Base-by-base conservation (phyloP, 73 alveolate genomes). In the Breviolum minutum region DNA sequence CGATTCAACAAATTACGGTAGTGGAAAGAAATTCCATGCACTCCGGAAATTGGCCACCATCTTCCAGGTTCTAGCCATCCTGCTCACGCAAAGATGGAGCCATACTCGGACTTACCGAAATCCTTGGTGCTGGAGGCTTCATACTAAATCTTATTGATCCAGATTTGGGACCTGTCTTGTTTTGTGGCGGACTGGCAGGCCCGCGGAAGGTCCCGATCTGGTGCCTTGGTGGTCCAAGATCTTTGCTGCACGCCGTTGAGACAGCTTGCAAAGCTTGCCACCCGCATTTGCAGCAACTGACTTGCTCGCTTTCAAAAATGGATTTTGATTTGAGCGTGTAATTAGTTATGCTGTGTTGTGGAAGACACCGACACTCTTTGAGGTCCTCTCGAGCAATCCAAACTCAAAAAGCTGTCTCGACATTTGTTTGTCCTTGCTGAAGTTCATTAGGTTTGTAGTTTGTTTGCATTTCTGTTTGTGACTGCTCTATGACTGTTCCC, bases 41-140 rank as follows among this genome's bases (percentile, higher is more conserved):
- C 79, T 24, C 27, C 79, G 88, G 22, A 40, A 20, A 40, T 14
- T 24, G 63, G 88, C n/a, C 22, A 2, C 40, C 8, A 5, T 27
- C 11, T 26, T 8, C 12, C 84, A 94, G 99, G 93, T 40, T 94
- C 99, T 9, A 73, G 5, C 7, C 99, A 94, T 80, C 99, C 99
- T 12, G 99, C 99, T 8, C 89, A 30, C 16, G 94, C 85, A 14
- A 94, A 94, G 76, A 94, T 94, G 99, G 26, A 70, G 93, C 99
- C 99, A 62, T 63, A 63, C 62, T 29, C 54, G 22, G 99, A 79
- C 83, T 54, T 94, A 71, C 99, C 99, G 7, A 94, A 81, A 30
- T 94, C 99, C 11, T 40, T 94, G 88, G 83, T 94, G 32, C 24
- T 22, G 12, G 97, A 91, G 97, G 96, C 96, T 40, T 16, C 40